Evolutionary conservation across 768 basidiomycete species (phyloP).

Genomic region (Albatrellus ellisii): DNA sequence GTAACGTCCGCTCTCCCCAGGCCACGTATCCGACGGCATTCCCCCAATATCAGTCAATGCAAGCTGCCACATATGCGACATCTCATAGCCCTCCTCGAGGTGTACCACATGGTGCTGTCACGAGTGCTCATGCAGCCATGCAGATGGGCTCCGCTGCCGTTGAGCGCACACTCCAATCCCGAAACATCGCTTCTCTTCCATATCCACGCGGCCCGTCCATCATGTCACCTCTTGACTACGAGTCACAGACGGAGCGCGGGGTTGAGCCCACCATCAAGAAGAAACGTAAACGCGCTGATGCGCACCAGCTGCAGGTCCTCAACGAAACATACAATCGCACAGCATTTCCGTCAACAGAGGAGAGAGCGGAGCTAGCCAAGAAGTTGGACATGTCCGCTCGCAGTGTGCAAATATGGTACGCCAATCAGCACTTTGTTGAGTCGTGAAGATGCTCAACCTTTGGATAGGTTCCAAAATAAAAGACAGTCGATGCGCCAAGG

Average conservation of each 20-base stretch:
- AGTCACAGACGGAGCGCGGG: slow-evolving; percentile 19
- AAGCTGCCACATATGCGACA: neutral
- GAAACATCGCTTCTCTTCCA: slow-evolving; percentile 27
- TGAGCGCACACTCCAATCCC: slow-evolving; percentile 15
- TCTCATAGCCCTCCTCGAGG: slow-evolving; percentile 14
- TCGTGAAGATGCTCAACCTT: neutral
- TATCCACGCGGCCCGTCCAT: slow-evolving; percentile 32
- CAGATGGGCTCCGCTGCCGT: slow-evolving; percentile 23
- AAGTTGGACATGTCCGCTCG: slow-evolving; percentile 72
- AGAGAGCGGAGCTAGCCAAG: slow-evolving; percentile 65
- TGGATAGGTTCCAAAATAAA: slow-evolving; percentile 13
- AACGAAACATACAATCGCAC: slow-evolving; percentile 73
- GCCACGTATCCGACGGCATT: slow-evolving; percentile 5
- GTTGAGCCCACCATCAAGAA: slow-evolving; percentile 68
- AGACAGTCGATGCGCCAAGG: slow-evolving; percentile 11
- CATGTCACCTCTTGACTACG: slow-evolving; percentile 11
- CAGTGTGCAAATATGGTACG: slow-evolving; percentile 80
- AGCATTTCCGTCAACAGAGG: slow-evolving; percentile 81
- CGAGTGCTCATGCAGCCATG: slow-evolving; percentile 9
- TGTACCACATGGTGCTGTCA: slow-evolving; percentile 8
- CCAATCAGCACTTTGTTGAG: slow-evolving; percentile 1
- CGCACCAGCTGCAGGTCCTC: slow-evolving; percentile 64
- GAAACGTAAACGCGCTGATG: slow-evolving; percentile 78
- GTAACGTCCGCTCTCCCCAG: slow-evolving; percentile 9
- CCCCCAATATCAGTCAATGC: slow-evolving; percentile 3